phyloP scores from a whole-genome alignment of 345 rosid species.

The Rhizophora mangle region DNA sequence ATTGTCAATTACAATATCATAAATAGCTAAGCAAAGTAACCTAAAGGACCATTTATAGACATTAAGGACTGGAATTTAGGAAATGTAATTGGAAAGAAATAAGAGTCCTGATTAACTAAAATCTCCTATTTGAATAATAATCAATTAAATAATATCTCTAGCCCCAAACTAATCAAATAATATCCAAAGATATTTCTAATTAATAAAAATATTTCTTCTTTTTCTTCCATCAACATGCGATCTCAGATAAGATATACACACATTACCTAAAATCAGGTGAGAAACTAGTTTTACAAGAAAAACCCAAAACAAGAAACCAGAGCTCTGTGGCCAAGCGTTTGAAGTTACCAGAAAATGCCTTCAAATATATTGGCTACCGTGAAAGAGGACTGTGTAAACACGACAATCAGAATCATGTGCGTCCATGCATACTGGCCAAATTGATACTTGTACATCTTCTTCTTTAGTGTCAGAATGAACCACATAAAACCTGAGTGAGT shows the following conservation, averaged over 20 bases:
- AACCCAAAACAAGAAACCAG: not conserved
- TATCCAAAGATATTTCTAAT: too few relatives aligned
- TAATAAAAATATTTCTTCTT: too few relatives aligned
- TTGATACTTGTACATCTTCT: slow-evolving; percentile 99
- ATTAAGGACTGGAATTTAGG: too few relatives aligned
- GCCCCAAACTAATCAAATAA: too few relatives aligned
- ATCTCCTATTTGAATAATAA: too few relatives aligned
- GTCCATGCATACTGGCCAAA: slow-evolving; percentile 99
- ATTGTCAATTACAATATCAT: too few relatives aligned
- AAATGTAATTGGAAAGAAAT: too few relatives aligned
- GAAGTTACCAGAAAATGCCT: slow-evolving; percentile 88
- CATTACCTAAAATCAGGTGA: not conserved
- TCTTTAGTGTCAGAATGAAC: slow-evolving; percentile 94
- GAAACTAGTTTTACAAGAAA: not conserved
- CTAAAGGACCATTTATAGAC: too few relatives aligned
- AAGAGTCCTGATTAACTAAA: too few relatives aligned
- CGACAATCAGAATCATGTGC: slow-evolving; percentile 95
- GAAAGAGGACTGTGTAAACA: slow-evolving; percentile 93
- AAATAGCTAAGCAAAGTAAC: too few relatives aligned
- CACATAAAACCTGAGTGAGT: slow-evolving; percentile 78
- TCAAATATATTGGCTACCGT: slow-evolving; percentile 98
- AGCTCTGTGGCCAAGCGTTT: not conserved
- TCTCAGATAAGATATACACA: not conserved
- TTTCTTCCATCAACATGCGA: not conserved
- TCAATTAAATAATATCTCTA: too few relatives aligned